Evolutionary conservation across 2,329 filamentous ascomycete genomes (phyloP), one percentile per base, ranked within the genome.

Genomic region (Colletotrichum sp.): DNA sequence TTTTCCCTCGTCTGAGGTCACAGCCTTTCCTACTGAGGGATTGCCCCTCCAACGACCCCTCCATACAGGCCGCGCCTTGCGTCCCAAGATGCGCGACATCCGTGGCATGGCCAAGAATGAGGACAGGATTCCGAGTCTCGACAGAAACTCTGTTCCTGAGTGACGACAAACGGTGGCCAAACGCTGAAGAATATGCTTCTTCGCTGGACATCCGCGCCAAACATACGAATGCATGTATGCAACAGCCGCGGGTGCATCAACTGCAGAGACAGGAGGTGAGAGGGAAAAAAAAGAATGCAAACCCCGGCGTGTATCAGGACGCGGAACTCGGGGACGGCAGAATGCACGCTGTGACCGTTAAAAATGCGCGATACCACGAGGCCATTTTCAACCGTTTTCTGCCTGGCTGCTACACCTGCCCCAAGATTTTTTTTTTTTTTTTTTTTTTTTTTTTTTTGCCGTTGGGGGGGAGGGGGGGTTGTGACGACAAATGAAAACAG

Each of bases 31-130:
- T 36, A 28, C 48, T 76, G 13, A 69, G 72, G 61, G 66, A 66
- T 43, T 48, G 64, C 64, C 73, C 73, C 73, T 76, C 73, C 48
- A 55, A 62, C 28, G 28, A 68, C 73, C 73, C 70, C 58, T 76
- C 73, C 58, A 69, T 48, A 16, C 43, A 34, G 58, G 48, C 28
- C 64, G 26, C 36, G 70, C 65, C 64, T 69, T 69, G 73, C 16
- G 70, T 61, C 56, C 43, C 18, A 48, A 65, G 34, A 73, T 55
- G 73, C 70, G 70, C 70, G 48, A 69, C 70, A 69, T 36, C 64
- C 73, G 70, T 62, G 55, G 56, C 67, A 21, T 34, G 28, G 56
- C 56, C 36, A 55, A 61, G 67, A 52, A 48, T 8, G 18, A 52
- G 38, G 30, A 36, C 10, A 21, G 26, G 36, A 58, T 62, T 26